Conservation (phyloP, 2,329 filamentous ascomycete species). For the Metarhizium album region DNA sequence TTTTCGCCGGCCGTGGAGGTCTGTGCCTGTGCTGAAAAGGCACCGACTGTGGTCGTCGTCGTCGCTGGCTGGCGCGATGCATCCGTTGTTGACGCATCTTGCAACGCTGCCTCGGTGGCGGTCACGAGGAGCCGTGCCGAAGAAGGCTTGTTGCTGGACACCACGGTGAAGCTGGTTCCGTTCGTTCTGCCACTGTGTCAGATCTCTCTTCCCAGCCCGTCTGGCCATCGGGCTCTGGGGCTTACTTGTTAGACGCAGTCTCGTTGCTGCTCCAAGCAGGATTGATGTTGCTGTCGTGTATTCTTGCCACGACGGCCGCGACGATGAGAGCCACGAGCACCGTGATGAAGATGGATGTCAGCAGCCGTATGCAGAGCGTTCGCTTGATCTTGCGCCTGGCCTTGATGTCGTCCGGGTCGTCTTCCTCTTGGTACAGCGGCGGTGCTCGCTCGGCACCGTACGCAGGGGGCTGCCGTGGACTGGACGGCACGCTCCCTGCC, state of each 20-base stretch:
- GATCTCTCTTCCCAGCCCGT: neutral
- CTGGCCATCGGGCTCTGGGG: neutral
- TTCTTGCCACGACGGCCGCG: slow-evolving; percentile 14
- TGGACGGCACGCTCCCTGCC: slow-evolving; percentile 6
- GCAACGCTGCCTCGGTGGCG: neutral
- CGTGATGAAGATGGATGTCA: slow-evolving; percentile 14
- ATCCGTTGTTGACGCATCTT: neutral
- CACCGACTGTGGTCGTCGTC: neutral
- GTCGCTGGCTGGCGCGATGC: neutral
- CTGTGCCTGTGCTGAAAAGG: neutral
- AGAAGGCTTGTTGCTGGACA: neutral
- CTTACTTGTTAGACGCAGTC: neutral
- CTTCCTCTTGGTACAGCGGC: slow-evolving; percentile 9
- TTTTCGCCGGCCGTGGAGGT: neutral
- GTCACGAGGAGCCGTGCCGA: neutral
- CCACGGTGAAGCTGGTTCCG: slow-evolving; percentile 6
- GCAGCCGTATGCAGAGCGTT: slow-evolving; percentile 11
- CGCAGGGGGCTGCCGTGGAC: slow-evolving; percentile 10
- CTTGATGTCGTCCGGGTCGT: slow-evolving; percentile 3
- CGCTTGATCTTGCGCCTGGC: slow-evolving; percentile 8
- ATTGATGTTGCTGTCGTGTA: slow-evolving; percentile 6
- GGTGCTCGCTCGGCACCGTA: slow-evolving; percentile 12
- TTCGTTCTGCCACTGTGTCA: slow-evolving; percentile 1
- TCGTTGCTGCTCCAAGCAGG: neutral
- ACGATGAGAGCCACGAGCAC: slow-evolving; percentile 15